phyloP scores from a whole-genome alignment of 176 grass and related monocot genomes.

The barley (Hordeum vulgare) region DNA sequence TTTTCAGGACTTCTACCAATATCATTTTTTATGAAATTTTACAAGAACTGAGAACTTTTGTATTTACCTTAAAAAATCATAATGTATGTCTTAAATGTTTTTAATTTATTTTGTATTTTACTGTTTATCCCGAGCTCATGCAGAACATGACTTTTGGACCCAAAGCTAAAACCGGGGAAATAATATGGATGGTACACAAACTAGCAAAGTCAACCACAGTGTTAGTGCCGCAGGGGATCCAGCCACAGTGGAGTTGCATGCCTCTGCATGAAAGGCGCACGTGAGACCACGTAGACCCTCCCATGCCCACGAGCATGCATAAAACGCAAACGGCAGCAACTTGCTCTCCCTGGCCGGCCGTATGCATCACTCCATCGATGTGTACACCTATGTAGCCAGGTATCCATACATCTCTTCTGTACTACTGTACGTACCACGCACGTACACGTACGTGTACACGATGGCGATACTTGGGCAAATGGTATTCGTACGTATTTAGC shows the following conservation, averaged over 20 bases:
- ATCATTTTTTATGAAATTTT: no score
- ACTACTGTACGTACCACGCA: not conserved
- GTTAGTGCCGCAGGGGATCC: not conserved
- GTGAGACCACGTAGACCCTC: conserved; percentile 31
- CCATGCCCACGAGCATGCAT: not conserved
- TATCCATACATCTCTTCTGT: not conserved
- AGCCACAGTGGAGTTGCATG: not conserved
- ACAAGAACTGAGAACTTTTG: no score
- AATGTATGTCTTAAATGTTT: no score
- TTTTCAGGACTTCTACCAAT: no score
- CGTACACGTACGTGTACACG: not conserved
- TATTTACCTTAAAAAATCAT: no score
- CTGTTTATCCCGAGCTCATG: no score
- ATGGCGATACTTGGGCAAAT: not conserved
- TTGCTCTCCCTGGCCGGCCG: no score
- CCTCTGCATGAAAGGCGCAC: conserved; percentile 26
- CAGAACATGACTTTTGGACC: no score
- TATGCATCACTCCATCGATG: not conserved
- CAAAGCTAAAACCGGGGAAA: no score
- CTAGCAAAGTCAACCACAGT: not conserved
- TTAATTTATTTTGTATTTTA: no score
- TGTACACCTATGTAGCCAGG: not conserved
- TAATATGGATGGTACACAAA: not conserved
- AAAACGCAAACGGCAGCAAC: not conserved
- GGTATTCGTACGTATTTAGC: not conserved